Conservation (phyloP, 805 yeast genomes). For the Candida ortonii region DNA sequence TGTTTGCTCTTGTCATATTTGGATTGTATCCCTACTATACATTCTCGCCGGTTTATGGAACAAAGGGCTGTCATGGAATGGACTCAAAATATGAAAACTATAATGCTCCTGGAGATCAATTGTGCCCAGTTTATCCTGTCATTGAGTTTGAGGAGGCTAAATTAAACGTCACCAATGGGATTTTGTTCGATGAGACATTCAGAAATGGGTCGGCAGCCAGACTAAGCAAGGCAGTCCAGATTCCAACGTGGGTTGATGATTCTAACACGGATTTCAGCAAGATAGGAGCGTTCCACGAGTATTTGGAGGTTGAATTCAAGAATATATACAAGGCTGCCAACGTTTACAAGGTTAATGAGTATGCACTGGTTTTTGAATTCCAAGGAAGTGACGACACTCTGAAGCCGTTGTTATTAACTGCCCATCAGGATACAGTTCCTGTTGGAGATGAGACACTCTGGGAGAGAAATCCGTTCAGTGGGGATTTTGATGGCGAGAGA, state of each 20-base stretch:
- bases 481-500: conserved; percentile 60
- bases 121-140: conserved; percentile 29
- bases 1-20: no score
- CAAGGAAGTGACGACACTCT: conserved; percentile 47
- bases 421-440: conserved; percentile 83
- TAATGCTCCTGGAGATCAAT: conserved; percentile 14
- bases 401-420: conserved; percentile 67
- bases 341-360: conserved; percentile 55
- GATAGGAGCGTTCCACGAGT: conserved; percentile 41
- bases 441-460: conserved; percentile 62
- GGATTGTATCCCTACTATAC: no score
- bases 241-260: conserved; percentile 46
- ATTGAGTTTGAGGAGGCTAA: conserved; percentile 17
- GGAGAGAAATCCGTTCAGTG: conserved; percentile 66
- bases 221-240: conserved; percentile 48
- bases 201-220: conserved; percentile 37
- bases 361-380: conserved; percentile 64
- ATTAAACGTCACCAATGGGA: conserved; percentile 19
- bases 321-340: conserved; percentile 41
- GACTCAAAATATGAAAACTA: no score
- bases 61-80: no score
- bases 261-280: conserved; percentile 17
- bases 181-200: conserved; percentile 35
- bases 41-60: no score
- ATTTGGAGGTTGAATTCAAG: conserved; percentile 53